Evolutionary conservation across 2,329 filamentous ascomycete species (phyloP), one percentile per base, ranked within the genome.

Genomic region (Pyrenophora tritici-repentis): DNA sequence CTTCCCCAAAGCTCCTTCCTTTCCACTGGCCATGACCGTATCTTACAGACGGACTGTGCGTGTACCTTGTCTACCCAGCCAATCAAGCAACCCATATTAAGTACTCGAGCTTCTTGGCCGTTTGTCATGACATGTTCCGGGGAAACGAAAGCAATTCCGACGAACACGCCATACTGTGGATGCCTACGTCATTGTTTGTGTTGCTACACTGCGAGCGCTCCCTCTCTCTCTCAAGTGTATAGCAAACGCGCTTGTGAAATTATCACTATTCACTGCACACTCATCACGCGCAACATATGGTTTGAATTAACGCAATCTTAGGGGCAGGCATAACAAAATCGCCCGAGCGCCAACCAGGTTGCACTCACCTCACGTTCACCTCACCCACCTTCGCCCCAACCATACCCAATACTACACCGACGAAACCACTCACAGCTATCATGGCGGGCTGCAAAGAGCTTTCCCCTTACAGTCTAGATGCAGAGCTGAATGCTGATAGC

Each of bases 401-500:
- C 16, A 29, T 40, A 22, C n/a, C 36, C 29, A 29, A 41, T 33
- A 13, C 14, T 33, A 46, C 35, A 44, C 5, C 17, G 13, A 31
- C 4, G 26, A 13, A 1, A 20, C 3, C 39, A 22, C 38, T 3
- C 7, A 12, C 20, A 13, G 12, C 12, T 6, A 46, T 8, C n/a
- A 65, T 66, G 62, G 41, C 47, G 3, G 58, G 56, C 3, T 38
- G 55, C 32, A 58, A 56, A 26, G 34, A 41, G 3, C 46, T 62
- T 5, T 37, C n/a, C 16, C 47, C 60, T 7, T 65, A 59, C 43
- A 32, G 43, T 29, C 50, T 67, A 8, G 44, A 52, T n/a, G 36
- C 32, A 1, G 48, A 55, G 14, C 48, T 56, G 6, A 43, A 43
- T 3, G 40, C 37, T 26, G 61, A 69, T 18, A 31, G 46, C 10